Evolutionary conservation across 176 grass and related monocot genomes (phyloP).

Genomic region (Rhynchospora tenuis): DNA sequence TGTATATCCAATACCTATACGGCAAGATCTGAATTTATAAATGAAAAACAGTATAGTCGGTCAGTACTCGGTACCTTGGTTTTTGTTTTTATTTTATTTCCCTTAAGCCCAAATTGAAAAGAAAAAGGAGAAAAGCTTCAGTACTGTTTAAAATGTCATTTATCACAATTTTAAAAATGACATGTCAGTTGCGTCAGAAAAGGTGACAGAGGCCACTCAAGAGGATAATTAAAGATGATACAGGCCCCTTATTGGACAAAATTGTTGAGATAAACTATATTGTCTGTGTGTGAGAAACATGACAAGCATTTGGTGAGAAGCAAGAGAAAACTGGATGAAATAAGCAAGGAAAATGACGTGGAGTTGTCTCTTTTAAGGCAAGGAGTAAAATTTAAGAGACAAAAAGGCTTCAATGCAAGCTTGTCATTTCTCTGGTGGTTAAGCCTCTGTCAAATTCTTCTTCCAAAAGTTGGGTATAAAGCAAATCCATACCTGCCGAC

Average conservation of each 20-base stretch:
- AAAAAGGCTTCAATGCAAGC: neutral
- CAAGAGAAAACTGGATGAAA: neutral
- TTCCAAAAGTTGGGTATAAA: neutral
- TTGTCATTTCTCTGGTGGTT: neutral
- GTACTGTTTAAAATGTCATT: neutral
- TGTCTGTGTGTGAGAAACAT: neutral
- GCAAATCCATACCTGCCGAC: neutral
- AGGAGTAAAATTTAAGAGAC: slow-evolving; percentile 9
- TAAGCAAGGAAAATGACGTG: neutral
- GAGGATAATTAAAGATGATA: neutral
- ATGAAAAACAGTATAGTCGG: neutral
- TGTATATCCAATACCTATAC: neutral
- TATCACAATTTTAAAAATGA: neutral
- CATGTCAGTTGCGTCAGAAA: neutral
- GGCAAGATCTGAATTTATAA: neutral
- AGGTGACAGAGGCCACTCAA: neutral
- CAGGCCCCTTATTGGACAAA: neutral
- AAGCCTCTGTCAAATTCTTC: neutral
- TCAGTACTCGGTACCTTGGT: neutral
- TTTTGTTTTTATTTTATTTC: neutral
- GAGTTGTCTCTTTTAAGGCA: neutral
- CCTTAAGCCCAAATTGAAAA: neutral
- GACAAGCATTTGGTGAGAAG: slow-evolving; percentile 9
- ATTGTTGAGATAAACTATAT: neutral
- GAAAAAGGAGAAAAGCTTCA: neutral